Evolutionary conservation across 2,329 filamentous ascomycete species (phyloP), one percentile per base, ranked within the genome.

Genomic region (Verticillium nubilum): DNA sequence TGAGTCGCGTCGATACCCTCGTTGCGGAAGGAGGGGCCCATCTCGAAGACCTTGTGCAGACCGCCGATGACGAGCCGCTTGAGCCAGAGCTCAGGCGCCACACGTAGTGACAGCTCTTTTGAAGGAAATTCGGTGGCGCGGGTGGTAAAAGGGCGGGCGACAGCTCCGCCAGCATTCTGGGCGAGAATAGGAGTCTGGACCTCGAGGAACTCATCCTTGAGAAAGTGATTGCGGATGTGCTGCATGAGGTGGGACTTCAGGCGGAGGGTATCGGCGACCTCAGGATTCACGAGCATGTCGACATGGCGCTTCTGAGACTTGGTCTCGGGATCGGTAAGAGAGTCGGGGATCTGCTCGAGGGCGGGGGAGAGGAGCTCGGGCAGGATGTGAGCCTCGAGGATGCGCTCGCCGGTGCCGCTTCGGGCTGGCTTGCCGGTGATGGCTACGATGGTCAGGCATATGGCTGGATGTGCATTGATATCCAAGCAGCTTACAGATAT

Each of bases 61-160:
- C 93, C 94, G 56, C 93, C 94, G 19, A 98, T 84, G 1, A 98
- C 86, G 53, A 99, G 80, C 9, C 95, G 85, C 78, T 99, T 99
- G 50, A 99, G 83, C 88, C 92, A 98, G 35, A 99, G 78, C 74
- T 99, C 95, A 0, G 95, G 95, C 3, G 95, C 95, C 67, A 99
- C 94, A 55, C 95, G 85, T 33, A 99, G 80, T 25, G 90, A 85
- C 35, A 99, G 78, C 58, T 86, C 80, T 61, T 85, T 87, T 47
- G 88, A 83, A 2, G 86, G 80, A 61, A 96, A 88, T 69, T 93
- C 91, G 0, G 89, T 91, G 9, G 92, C 88, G 52, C 80, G 76
- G 0, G 93, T 98, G 65, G 87, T 80, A 71, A 99, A 99, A 0
- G 95, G 91, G 55, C 91, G 87, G 1, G 95, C 95, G 42, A 88